Evolutionary conservation across 2,329 filamentous ascomycete genomes (phyloP).

Genomic region (Elsinoe perseae): DNA sequence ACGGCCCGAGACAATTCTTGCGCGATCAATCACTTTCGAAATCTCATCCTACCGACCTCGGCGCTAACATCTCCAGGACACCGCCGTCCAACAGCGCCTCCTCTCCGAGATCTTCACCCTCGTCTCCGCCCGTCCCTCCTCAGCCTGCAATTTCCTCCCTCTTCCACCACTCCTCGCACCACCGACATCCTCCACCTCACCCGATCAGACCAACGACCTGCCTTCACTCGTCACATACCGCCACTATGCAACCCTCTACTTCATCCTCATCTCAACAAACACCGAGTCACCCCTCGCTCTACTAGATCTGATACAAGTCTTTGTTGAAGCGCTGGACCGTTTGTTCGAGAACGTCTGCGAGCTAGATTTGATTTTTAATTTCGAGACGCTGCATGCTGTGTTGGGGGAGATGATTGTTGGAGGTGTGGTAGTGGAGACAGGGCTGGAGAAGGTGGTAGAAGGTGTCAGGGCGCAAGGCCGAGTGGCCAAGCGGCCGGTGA

Average conservation of each 20-base stretch:
- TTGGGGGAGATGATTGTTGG: constrained; percentile 92
- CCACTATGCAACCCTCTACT: constrained; percentile 96
- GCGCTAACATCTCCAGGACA: constrained; percentile 57
- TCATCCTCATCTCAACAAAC: constrained; percentile 94
- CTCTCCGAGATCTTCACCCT: constrained; percentile 97
- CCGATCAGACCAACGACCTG: constrained; percentile 72
- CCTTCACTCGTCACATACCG: constrained; percentile 96
- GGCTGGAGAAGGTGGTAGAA: constrained; percentile 76
- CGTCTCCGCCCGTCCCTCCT: constrained; percentile 82
- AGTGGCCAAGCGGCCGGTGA: constrained; percentile 71
- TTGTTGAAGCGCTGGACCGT: constrained; percentile 88
- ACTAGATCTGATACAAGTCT: constrained; percentile 95
- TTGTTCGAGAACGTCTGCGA: constrained; percentile 99
- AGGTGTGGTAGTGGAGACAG: constrained; percentile 89
- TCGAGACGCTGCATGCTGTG: constrained; percentile 88
- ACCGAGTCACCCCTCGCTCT: constrained; percentile 93
- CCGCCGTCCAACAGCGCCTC: constrained; percentile 89
- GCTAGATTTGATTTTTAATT: constrained; percentile 97
- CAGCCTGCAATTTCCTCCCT: constrained; percentile 94
- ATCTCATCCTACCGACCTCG: not conserved
- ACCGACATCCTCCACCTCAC: constrained; percentile 18
- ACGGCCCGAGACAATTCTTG: too few relatives aligned
- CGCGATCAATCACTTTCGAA: too few relatives aligned
- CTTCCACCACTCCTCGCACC: constrained; percentile 30
- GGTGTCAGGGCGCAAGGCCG: constrained; percentile 70